phyloP scores from a whole-genome alignment of 106 monocot genomes.

The Dactylorhiza incarnata region DNA sequence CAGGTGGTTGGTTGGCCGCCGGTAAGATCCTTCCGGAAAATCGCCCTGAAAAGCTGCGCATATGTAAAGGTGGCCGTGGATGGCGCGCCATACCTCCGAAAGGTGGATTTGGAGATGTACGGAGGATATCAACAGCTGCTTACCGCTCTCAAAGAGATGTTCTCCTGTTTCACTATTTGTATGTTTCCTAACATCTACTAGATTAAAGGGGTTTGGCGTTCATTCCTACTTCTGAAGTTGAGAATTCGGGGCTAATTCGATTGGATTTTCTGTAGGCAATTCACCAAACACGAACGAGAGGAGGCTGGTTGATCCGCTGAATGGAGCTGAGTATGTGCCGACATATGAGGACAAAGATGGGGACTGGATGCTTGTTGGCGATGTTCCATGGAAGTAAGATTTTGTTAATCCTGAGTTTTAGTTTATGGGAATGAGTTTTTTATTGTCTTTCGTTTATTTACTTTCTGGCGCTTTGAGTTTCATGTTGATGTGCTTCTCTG shows the following conservation, averaged over 20 bases:
- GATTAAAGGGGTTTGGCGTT: not conserved
- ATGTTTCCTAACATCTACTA: not conserved
- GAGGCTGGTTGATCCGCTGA: slow-evolving; percentile 79
- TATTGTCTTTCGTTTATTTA: not conserved
- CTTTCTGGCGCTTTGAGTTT: not conserved
- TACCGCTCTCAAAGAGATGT: slow-evolving; percentile 79
- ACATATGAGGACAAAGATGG: slow-evolving; percentile 96
- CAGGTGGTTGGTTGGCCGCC: slow-evolving; percentile 96
- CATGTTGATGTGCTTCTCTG: not conserved
- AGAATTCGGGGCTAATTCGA: not conserved
- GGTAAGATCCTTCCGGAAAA: slow-evolving; percentile 71
- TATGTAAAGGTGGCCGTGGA: slow-evolving; percentile 96
- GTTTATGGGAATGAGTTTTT: not conserved
- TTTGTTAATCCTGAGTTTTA: not conserved
- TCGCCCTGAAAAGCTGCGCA: slow-evolving; percentile 53
- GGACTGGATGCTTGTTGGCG: slow-evolving; percentile 95
- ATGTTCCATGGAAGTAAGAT: slow-evolving; percentile 94
- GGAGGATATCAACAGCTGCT: slow-evolving; percentile 67
- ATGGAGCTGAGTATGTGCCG: slow-evolving; percentile 73
- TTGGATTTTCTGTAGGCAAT: slow-evolving; percentile 31
- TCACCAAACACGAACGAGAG: slow-evolving; percentile 38
- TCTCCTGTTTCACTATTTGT: slow-evolving; percentile 82
- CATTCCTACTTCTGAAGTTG: not conserved
- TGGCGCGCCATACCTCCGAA: slow-evolving; percentile 92
- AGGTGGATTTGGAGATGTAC: slow-evolving; percentile 79